These are phyloP conservation scores for Kodamaea kaohsiungensis DNA, from an alignment of 805 yeast species.

Conservation along the genomic window DNA sequence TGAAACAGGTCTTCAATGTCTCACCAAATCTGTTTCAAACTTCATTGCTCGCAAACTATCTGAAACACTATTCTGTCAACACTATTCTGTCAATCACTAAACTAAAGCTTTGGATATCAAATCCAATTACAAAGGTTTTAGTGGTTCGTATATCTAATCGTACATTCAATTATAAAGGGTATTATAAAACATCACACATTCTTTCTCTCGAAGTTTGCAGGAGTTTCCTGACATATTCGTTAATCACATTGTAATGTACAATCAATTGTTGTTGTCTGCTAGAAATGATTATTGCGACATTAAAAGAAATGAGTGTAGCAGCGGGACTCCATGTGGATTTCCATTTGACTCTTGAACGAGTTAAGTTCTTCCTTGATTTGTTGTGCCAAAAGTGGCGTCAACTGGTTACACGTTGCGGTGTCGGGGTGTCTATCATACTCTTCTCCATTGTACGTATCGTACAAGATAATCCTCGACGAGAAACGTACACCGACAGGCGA, in stretches of 20 bases:
- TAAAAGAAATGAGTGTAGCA: slow-evolving; percentile 84
- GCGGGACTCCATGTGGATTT: slow-evolving; percentile 73
- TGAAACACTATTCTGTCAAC: too few relatives aligned
- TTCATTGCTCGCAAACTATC: too few relatives aligned
- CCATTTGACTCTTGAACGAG: slow-evolving; percentile 76
- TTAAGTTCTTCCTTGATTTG: slow-evolving; percentile 85
- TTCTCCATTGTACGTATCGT: slow-evolving; percentile 77
- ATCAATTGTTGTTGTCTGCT: not conserved
- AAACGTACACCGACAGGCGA: slow-evolving; percentile 51
- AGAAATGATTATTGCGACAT: not conserved
- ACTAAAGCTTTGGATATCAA: too few relatives aligned
- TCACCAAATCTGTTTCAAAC: too few relatives aligned
- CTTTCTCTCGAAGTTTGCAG: not conserved
- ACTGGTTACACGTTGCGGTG: slow-evolving; percentile 85
- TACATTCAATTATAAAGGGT: not conserved
- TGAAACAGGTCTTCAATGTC: too few relatives aligned
- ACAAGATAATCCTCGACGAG: slow-evolving; percentile 79
- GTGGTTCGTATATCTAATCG: not conserved
- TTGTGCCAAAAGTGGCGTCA: slow-evolving; percentile 85
- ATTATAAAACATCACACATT: not conserved
- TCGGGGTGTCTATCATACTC: slow-evolving; percentile 95
- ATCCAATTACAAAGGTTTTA: too few relatives aligned
- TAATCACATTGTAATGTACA: not conserved
- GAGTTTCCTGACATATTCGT: not conserved
- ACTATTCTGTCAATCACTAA: too few relatives aligned